Evolutionary conservation across 2,329 filamentous ascomycete species (phyloP), one percentile per base, ranked within the genome.

Genomic region (Claviceps digitariae): DNA sequence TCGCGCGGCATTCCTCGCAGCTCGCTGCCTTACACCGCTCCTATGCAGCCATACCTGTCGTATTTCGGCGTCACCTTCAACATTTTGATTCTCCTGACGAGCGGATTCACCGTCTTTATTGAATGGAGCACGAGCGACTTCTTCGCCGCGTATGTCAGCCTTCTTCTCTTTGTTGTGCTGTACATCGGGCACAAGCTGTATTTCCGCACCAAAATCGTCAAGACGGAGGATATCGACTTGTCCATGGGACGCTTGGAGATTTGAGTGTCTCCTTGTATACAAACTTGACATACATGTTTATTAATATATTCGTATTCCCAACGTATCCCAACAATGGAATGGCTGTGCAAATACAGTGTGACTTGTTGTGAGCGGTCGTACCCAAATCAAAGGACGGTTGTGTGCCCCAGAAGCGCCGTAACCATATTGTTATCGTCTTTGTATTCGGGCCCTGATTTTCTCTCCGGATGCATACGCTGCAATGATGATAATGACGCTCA

Each of bases 61-160:
- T 82, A 73, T 67, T 84, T 83, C 60, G 83, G 83, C 2, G 70
- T 86, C 3, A 78, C 82, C 64, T 83, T 84, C 68, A 83, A 77
- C 65, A 56, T 77, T 2, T 64, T 86, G 50, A 82, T 87, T 56
- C 74, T 82, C 51, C 55, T 87, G 23, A 86, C 84, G 0, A 82
- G 82, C 62, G 84, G 84, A 3, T 87, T 87, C 67, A 81, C 80
- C 10, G 75, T 77, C 6, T 87, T 86, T 62, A 81, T 87, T 43
- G 58, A 74, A 8, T 87, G 83, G 78, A 72, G 69, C 60, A 76
- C 75, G 6, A 72, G 72, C 52, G 69, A 74, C 46, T 87, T 87
- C 60, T 84, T 86, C 57, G 74, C 79, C 2, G 73, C 76, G 13
- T 87, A 86, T 59, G 64, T 85, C 59, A 83, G 80, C 57, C 61